phyloP scores from a whole-genome alignment of 2,329 filamentous ascomycete species.

The Ascochyta lentis region DNA sequence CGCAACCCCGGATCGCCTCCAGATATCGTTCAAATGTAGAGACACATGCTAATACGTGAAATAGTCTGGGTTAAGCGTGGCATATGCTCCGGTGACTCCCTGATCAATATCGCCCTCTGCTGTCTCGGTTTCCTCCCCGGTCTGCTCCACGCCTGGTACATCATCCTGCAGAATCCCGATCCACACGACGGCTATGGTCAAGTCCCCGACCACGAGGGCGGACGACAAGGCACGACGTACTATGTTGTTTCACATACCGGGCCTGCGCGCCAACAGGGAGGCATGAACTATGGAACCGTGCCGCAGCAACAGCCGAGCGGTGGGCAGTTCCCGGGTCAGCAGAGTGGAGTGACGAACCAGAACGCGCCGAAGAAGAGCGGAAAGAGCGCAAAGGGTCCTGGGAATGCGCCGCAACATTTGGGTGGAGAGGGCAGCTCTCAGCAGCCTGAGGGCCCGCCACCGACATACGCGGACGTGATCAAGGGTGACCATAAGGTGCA shows the following conservation, averaged over 20 bases:
- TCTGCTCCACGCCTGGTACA: slow-evolving; percentile 96
- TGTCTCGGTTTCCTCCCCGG: slow-evolving; percentile 70
- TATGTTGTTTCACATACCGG: slow-evolving; percentile 37
- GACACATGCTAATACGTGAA: slow-evolving; percentile 17
- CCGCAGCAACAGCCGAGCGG: slow-evolving; percentile 40
- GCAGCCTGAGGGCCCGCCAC: slow-evolving; percentile 64
- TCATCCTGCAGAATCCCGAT: slow-evolving; percentile 90
- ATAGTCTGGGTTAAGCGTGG: slow-evolving; percentile 96
- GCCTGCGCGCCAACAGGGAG: slow-evolving; percentile 48
- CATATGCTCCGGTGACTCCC: slow-evolving; percentile 86
- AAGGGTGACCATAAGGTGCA: slow-evolving; percentile 93
- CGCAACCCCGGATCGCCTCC: too few species aligned
- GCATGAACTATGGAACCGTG: slow-evolving; percentile 52
- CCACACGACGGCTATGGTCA: slow-evolving; percentile 66
- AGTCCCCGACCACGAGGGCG: slow-evolving; percentile 61
- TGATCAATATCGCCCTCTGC: slow-evolving; percentile 95
- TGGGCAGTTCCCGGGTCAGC: slow-evolving; percentile 53
- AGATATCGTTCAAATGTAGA: too few species aligned
- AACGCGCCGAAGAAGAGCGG: slow-evolving; percentile 24
- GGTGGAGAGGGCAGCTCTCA: slow-evolving; percentile 35
- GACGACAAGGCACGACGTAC: slow-evolving; percentile 36
- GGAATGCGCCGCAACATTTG: slow-evolving; percentile 18
- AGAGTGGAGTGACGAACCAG: slow-evolving; percentile 44
- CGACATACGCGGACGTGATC: slow-evolving; percentile 89
- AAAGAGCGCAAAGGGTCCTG: slow-evolving; percentile 21